Conservation (phyloP, 805 yeast genomes). For the Candida insectalens region DNA sequence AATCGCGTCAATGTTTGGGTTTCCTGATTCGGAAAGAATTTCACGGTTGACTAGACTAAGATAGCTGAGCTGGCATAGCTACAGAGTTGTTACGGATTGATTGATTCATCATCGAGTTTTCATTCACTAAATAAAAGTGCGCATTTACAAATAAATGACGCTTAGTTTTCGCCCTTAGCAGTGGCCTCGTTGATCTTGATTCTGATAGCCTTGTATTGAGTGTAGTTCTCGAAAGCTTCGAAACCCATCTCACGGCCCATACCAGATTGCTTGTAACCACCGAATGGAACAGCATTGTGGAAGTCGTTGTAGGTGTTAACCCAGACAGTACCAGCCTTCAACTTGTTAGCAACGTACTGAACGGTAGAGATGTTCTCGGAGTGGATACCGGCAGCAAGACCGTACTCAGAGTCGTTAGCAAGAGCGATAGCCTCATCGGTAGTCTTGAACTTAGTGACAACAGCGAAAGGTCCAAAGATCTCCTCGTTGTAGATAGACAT, state of each 20-base stretch:
- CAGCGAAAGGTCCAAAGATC: conserved; percentile 85
- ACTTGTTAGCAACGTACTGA: conserved; percentile 50
- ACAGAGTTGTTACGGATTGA: too few relatives aligned
- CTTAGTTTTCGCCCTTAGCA: neutral
- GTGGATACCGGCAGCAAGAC: conserved; percentile 85
- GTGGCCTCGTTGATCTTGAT: conserved; percentile 21
- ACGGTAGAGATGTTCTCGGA: conserved; percentile 61
- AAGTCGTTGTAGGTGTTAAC: conserved; percentile 66
- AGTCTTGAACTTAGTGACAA: conserved; percentile 61
- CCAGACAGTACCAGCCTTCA: conserved; percentile 79
- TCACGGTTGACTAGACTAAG: too few relatives aligned
- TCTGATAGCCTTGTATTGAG: conserved; percentile 60
- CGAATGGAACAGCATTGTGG: conserved; percentile 60
- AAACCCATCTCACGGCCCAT: conserved; percentile 67
- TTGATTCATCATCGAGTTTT: too few relatives aligned
- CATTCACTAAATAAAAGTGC: too few relatives aligned
- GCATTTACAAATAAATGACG: neutral
- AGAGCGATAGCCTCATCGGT: conserved; percentile 63
- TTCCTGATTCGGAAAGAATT: too few relatives aligned
- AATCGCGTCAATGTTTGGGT: too few relatives aligned
- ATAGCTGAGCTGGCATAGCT: too few relatives aligned
- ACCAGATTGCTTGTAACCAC: conserved; percentile 63
- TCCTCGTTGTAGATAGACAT: conserved; percentile 79
- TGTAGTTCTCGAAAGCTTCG: conserved; percentile 56
- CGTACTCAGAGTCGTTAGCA: conserved; percentile 74